These are phyloP conservation scores for Roridomyces roridus DNA, from an alignment of 768 basidiomycete species.

Conservation along the genomic window DNA sequence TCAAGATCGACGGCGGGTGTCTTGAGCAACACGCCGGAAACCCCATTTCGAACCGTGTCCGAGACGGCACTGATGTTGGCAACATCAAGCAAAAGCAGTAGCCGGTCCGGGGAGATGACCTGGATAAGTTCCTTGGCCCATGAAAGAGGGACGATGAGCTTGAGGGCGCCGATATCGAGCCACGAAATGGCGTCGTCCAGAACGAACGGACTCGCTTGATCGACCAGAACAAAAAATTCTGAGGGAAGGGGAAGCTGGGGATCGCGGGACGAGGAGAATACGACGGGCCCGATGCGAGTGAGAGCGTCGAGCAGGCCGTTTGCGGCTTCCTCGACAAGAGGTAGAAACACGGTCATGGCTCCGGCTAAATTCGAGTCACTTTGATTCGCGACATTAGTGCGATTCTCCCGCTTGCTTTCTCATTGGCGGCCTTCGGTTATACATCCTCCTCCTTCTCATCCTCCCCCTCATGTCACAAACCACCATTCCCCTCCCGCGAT, in stretches of 20 bases:
- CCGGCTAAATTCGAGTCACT: background rate
- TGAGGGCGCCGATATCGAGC: slow-evolving; percentile 83
- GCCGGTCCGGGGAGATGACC: slow-evolving; percentile 70
- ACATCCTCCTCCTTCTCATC: no score
- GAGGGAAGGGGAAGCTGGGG: slow-evolving; percentile 38
- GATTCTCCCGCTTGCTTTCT: no score
- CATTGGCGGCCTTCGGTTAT: no score
- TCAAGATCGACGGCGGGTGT: slow-evolving; percentile 75
- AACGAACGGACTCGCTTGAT: slow-evolving; percentile 50
- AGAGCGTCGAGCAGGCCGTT: slow-evolving; percentile 64
- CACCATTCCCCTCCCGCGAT: slow-evolving; percentile 68
- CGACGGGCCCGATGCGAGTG: slow-evolving; percentile 78
- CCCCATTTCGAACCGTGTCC: slow-evolving; percentile 72
- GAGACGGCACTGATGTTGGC: slow-evolving; percentile 76
- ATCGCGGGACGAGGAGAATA: slow-evolving; percentile 51
- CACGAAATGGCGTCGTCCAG: slow-evolving; percentile 63
- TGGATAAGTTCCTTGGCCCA: slow-evolving; percentile 71
- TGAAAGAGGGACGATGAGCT: slow-evolving; percentile 76
- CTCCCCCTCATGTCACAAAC: slow-evolving; percentile 33
- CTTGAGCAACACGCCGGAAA: slow-evolving; percentile 84
- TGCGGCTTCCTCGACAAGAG: slow-evolving; percentile 58
- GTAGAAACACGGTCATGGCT: slow-evolving; percentile 60
- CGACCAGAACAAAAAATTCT: slow-evolving; percentile 61
- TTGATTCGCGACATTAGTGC: background rate
- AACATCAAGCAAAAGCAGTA: slow-evolving; percentile 79